Base-by-base conservation (phyloP, 139 green algal genomes). In the Volvox reticuliferus region DNA sequence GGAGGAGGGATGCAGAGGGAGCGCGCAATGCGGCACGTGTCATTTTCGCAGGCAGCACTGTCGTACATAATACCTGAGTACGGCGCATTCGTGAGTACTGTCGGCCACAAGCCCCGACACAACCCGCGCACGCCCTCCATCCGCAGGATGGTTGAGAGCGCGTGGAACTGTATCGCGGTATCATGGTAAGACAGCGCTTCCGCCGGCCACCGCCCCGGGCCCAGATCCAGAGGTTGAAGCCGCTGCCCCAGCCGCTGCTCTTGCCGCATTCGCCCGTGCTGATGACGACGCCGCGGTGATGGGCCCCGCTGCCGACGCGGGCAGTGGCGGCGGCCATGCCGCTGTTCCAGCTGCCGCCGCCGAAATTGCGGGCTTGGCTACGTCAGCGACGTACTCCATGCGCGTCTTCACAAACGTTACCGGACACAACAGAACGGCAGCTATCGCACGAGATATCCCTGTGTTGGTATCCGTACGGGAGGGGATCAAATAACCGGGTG, bases 401-500 rank as follows among this genome's bases (percentile, higher is more conserved):
- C 98, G 93, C 0, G 98, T 99, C 88, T 99, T 99, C 20, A 99
- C 95, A 0, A 99, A 93, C 1, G 97, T 99, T 26, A 99, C 88
- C 19, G 98, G 98, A 55, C 95, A 98, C 65, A 99, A 93, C 13
- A 97, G 90, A 2, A 97, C 91, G 26, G 97, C 96, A 16, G 97
- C 96, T 69, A 98, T 83, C 0, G 93, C 96, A 28, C 98, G 92
- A 0, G 98, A 95, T 9, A 96, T 30, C 20, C 97, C 96, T 94
- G 91, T 73, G 65, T 30, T n/a, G n/a, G n/a, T 9, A 55, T 55
- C 44, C 5, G 9, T 5, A 55, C 44, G 44, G 5, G 44, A 5
- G 44, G 44, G 44, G 9, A 55, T 55, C 44, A 55, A 5, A 9
- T 9, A 55, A 55, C 44, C 44, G 44, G 44, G 44, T 55, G 44